These are phyloP conservation scores for Triangularia setosa DNA, from an alignment of 2,329 filamentous ascomycete genomes.

Conservation along the genomic window DNA sequence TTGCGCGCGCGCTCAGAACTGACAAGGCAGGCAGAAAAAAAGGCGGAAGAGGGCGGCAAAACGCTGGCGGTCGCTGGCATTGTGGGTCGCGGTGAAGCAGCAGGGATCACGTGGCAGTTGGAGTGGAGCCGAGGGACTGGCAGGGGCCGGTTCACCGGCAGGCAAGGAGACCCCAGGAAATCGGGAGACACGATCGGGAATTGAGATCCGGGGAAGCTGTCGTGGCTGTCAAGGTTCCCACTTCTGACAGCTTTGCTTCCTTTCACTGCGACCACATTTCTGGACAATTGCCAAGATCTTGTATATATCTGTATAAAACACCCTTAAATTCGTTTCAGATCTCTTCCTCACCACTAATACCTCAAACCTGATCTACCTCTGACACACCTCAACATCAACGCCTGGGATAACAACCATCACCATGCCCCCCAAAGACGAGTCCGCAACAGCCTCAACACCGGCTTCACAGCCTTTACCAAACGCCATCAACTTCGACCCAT, in stretches of 20 bases:
- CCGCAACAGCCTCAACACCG: conserved; percentile 5
- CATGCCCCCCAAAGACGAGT: not conserved
- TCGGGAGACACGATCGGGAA: not conserved
- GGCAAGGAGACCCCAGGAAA: not conserved
- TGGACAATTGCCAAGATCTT: not conserved
- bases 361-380: not conserved
- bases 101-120: not conserved
- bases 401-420: not conserved
- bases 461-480: not conserved
- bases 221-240: not conserved
- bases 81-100: not conserved
- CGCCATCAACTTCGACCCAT: conserved; percentile 17
- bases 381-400: not conserved
- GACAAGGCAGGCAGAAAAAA: conserved; percentile 21
- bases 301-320: not conserved
- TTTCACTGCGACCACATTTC: not conserved
- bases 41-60: conserved; percentile 23
- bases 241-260: not conserved
- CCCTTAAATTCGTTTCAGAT: no score
- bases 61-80: conserved; percentile 1
- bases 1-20: not conserved
- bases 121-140: not conserved
- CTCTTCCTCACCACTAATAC: not conserved
- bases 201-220: not conserved
- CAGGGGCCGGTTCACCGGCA: not conserved